These are phyloP conservation scores for Leucaena leucocephala DNA, from an alignment of 306 rosid species.

Conservation along the genomic window DNA sequence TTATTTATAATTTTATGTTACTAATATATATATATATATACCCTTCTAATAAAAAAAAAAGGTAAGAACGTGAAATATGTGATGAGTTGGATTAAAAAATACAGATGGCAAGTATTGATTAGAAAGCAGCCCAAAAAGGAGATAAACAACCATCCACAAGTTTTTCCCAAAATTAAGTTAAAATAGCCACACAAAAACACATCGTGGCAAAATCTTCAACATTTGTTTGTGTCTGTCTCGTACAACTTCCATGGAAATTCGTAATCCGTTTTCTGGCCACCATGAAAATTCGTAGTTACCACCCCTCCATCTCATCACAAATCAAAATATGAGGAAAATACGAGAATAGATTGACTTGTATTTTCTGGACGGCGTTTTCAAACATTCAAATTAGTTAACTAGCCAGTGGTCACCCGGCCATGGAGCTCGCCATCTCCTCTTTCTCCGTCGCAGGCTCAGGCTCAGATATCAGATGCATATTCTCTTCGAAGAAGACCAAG, in stretches of 20 bases:
- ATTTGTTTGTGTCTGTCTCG: background rate
- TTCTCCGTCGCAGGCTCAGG: constrained; percentile 36
- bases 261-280: background rate
- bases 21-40: too few relatives aligned
- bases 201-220: constrained; percentile 53
- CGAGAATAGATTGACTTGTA: background rate
- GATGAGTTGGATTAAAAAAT: too few relatives aligned
- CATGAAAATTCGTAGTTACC: background rate
- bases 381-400: background rate
- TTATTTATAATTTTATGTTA: too few relatives aligned
- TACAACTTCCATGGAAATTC: background rate
- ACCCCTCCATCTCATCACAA: background rate
- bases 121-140: too few relatives aligned
- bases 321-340: background rate
- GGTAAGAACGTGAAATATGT: too few relatives aligned
- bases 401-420: background rate
- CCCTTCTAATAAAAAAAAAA: too few relatives aligned
- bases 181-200: too few relatives aligned
- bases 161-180: too few relatives aligned
- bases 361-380: background rate
- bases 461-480: constrained; percentile 35
- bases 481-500: constrained; percentile 31
- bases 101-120: too few relatives aligned
- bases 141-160: too few relatives aligned
- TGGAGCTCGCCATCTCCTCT: constrained; percentile 53